phyloP scores from a whole-genome alignment of 345 rosid species.

The Salix koriyanagi region DNA sequence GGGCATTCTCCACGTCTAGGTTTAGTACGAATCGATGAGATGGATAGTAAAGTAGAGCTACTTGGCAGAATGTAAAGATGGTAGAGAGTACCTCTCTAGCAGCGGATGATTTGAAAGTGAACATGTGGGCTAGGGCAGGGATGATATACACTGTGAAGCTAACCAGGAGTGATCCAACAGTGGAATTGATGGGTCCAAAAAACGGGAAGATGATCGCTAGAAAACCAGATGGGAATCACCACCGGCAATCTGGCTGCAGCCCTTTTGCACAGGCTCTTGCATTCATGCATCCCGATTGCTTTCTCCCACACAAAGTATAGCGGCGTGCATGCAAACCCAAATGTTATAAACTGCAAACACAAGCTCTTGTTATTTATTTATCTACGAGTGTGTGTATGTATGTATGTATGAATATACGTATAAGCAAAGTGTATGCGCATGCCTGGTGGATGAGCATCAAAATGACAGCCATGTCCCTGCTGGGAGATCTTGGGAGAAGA shows the following conservation, averaged over 20 bases:
- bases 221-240: slow-evolving; percentile 90
- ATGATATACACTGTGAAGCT: slow-evolving; percentile 99
- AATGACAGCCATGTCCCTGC: slow-evolving; percentile 87
- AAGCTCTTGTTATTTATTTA: background rate
- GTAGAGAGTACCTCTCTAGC: slow-evolving; percentile 64
- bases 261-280: slow-evolving; percentile 88
- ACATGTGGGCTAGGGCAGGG: slow-evolving; percentile 86
- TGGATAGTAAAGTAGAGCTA: background rate
- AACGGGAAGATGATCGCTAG: slow-evolving; percentile 91
- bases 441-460: slow-evolving; percentile 97
- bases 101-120: slow-evolving; percentile 80
- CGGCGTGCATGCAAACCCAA: slow-evolving; percentile 97
- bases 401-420: background rate
- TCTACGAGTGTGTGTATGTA: too few relatives aligned
- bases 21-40: background rate
- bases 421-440: background rate
- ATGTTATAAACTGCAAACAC: slow-evolving; percentile 70
- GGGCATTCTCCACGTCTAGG: background rate
- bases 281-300: slow-evolving; percentile 89
- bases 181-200: slow-evolving; percentile 94
- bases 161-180: slow-evolving; percentile 94
- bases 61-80: background rate
- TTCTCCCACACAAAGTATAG: slow-evolving; percentile 99
- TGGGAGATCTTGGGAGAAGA: slow-evolving; percentile 67
- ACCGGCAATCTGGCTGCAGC: slow-evolving; percentile 95